These are phyloP conservation scores for Schizosaccharomyces octosporus DNA, from an alignment of 805 yeast genomes.

Conservation along the genomic window DNA sequence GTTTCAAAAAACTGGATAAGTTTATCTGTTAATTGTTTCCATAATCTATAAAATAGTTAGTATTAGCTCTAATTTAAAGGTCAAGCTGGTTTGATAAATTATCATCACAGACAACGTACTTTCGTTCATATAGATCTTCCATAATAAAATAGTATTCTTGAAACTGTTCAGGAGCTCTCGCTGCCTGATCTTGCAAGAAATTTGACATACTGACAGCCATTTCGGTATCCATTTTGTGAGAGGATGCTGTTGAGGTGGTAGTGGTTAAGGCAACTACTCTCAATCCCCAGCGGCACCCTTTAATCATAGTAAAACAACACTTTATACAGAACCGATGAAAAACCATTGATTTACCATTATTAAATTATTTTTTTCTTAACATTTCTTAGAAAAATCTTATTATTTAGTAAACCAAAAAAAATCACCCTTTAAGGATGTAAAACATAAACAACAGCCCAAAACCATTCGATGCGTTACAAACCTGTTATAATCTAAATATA, in stretches of 20 bases:
- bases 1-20: constrained; percentile 36
- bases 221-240: not conserved
- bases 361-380: too few species aligned
- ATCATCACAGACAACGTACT: not conserved
- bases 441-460: too few species aligned
- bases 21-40: constrained; percentile 74
- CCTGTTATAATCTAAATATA: too few species aligned
- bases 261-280: too few species aligned
- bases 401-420: too few species aligned
- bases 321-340: too few species aligned
- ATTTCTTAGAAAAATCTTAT: too few species aligned
- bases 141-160: not conserved
- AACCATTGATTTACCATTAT: too few species aligned
- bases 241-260: not conserved
- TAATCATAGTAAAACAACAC: too few species aligned
- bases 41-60: constrained; percentile 20
- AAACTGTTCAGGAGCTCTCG: not conserved
- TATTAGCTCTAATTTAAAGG: not conserved
- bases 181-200: not conserved
- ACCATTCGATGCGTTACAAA: too few species aligned
- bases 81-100: not conserved
- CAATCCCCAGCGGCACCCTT: too few species aligned
- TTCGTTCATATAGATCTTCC: constrained; percentile 1
- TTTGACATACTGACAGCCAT: not conserved
- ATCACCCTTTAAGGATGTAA: too few species aligned